phyloP scores from a whole-genome alignment of 2,329 filamentous ascomycete genomes.

The Verticillium tricorpus region DNA sequence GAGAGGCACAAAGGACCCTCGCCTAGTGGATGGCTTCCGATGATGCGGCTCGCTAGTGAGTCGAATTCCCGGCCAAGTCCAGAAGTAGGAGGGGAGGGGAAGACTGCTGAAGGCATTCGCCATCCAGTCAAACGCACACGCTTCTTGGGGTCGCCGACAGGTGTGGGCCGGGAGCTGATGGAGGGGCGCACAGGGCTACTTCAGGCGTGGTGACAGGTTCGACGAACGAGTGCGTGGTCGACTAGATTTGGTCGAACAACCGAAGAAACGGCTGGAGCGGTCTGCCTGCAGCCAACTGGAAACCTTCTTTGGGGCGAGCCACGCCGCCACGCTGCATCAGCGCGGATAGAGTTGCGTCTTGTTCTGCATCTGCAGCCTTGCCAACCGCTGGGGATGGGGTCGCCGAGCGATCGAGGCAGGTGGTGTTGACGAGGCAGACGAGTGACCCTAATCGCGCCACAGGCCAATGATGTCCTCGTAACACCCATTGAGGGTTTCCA shows the following conservation, averaged over 20 bases:
- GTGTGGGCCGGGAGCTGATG: neutral
- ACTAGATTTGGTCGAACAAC: neutral
- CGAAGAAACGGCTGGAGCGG: neutral
- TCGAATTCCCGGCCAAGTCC: neutral
- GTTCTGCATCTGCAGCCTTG: neutral
- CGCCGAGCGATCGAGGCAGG: neutral
- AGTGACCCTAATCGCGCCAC: neutral
- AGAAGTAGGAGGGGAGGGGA: neutral
- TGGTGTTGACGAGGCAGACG: neutral
- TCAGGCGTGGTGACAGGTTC: neutral
- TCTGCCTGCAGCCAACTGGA: neutral
- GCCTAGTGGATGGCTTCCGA: conserved; percentile 3
- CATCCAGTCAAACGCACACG: neutral
- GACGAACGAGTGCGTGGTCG: neutral
- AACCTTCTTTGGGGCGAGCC: neutral
- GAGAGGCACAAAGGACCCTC: neutral
- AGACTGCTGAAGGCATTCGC: neutral
- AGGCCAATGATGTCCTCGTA: neutral
- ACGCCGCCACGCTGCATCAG: neutral
- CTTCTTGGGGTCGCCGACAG: neutral
- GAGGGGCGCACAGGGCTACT: neutral
- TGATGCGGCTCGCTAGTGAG: neutral
- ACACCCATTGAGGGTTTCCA: neutral
- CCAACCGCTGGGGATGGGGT: neutral
- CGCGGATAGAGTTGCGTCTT: neutral